Percentiles rank a stretch among this genome's conserved stretches.
Evolutionary conservation across 768 basidiomycete genomes (phyloP).

Genomic region (Polyporus arcularius): DNA sequence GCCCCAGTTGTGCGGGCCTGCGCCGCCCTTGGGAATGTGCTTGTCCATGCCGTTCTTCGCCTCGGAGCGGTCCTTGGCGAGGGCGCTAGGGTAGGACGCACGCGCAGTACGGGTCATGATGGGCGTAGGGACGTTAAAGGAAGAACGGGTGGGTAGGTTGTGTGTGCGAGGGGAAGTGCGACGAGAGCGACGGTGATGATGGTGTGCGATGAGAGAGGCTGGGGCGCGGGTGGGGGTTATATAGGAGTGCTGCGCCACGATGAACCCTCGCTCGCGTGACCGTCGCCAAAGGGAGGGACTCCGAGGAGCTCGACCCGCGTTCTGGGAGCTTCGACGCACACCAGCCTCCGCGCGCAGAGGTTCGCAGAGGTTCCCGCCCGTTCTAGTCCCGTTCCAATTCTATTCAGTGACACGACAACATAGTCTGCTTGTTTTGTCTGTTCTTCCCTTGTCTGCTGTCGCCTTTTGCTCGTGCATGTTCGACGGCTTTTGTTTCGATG

Average conservation of each 20-base stretch:
- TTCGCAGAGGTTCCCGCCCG: constrained; percentile 9
- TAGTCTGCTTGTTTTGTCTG: neutral
- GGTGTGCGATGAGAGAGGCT: constrained; percentile 1
- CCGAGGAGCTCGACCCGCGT: constrained; percentile 4
- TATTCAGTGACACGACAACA: neutral
- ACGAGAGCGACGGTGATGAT: constrained; percentile 6
- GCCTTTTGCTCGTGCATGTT: too few relatives aligned
- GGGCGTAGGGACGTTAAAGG: neutral
- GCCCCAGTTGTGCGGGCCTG: constrained; percentile 88
- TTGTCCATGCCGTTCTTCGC: constrained; percentile 76
- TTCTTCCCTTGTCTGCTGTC: neutral
- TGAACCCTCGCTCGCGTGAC: constrained; percentile 22
- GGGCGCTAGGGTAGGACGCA: constrained; percentile 67
- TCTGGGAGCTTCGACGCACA: constrained; percentile 14
- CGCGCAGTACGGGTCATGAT: constrained; percentile 83
- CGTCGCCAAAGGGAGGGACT: neutral
- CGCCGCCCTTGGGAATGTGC: constrained; percentile 75
- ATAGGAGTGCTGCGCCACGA: constrained; percentile 12
- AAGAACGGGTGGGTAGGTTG: neutral
- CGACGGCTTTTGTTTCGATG: too few relatives aligned
- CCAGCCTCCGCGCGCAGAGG: neutral
- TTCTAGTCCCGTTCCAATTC: constrained; percentile 5
- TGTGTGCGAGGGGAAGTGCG: neutral
- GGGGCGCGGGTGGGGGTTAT: constrained; percentile 9
- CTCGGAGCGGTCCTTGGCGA: constrained; percentile 76